Evolutionary conservation across 371 early-diverging fungal genomes (phyloP), one percentile per base, ranked within the genome.

Genomic region (Choanephora cucurbitarum): DNA sequence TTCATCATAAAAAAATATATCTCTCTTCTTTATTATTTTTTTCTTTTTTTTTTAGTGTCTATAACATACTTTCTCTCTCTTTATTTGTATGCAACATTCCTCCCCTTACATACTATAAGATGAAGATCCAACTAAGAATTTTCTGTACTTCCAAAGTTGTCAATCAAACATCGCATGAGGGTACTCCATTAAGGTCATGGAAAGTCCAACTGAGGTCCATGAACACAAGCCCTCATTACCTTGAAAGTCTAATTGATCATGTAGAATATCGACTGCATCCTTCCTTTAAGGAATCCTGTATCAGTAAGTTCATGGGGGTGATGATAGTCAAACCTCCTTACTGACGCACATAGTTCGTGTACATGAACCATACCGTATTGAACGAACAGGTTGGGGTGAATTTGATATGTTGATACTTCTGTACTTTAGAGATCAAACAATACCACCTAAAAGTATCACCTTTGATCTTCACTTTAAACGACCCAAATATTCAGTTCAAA

Each of bases 201-300:
- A 46, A 15, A 23, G 19, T 55, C 3, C 7, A 22, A 6, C 11
- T 49, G 2, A 21, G 21, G 4, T 34, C 40, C 37, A 22, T 49
- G 6, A 13, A 49, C 9, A 13, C 37, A 3, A 13, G 14, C 14
- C 10, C 28, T 5, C 5, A 28, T 13, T 37, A 11, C 11, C 2
- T 37, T 3, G 37, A 37, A 11, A 9, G 11, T 21, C 11, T 40
- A 39, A 46, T 56, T 42, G 44, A 56, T 19, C 57, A 56, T 42
- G 57, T 56, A n/a, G 57, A 56, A 33, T 56, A 56, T 42, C 2
- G 48, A 22, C 42, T 56, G 15, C 57, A 56, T 33, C 41, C 37
- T 41, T 49, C 49, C 1, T 56, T 56, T 33, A 24, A 49, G 9
- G 24, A 13, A 33, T 49, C 48, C 13, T 28, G 15, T 3, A 42